Evolutionary conservation across 495 filamentous ascomycete genomes (phyloP).

Genomic region (Glutinoglossum americanum): DNA sequence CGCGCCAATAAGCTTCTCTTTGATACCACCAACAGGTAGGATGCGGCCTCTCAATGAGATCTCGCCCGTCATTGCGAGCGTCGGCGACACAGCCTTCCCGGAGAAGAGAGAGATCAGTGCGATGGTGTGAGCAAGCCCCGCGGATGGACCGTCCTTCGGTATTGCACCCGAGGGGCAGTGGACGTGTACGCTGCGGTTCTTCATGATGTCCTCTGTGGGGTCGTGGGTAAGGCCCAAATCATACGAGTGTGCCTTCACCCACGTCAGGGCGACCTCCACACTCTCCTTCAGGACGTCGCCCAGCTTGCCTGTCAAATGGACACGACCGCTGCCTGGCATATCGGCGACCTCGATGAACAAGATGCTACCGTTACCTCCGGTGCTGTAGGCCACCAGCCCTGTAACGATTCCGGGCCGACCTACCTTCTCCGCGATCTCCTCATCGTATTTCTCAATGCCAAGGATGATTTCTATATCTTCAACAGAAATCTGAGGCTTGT

Average conservation of each 20-base stretch:
- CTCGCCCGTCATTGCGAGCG: slow-evolving; percentile 95
- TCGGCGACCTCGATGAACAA: slow-evolving; percentile 96
- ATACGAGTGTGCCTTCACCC: slow-evolving; percentile 93
- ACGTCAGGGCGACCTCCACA: slow-evolving; percentile 84
- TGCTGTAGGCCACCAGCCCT: slow-evolving; percentile 88
- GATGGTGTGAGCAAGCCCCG: slow-evolving; percentile 83
- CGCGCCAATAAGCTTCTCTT: slow-evolving; percentile 96
- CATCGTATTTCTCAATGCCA: slow-evolving; percentile 83
- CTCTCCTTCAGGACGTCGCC: slow-evolving; percentile 94
- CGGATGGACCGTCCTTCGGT: slow-evolving; percentile 79
- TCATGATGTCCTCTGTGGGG: slow-evolving; percentile 85
- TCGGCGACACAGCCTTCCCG: slow-evolving; percentile 71
- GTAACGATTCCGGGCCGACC: slow-evolving; percentile 87
- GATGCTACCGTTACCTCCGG: slow-evolving; percentile 84
- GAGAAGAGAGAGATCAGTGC: slow-evolving; percentile 82
- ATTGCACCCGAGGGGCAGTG: slow-evolving; percentile 92
- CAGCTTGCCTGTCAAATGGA: slow-evolving; percentile 97
- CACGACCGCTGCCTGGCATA: slow-evolving; percentile 81
- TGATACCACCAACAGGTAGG: slow-evolving; percentile 83
- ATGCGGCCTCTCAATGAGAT: slow-evolving; percentile 75
- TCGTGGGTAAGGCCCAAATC: slow-evolving; percentile 67
- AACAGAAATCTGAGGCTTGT: slow-evolving; percentile 50
- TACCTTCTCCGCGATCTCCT: slow-evolving; percentile 81
- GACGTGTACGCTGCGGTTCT: slow-evolving; percentile 80
- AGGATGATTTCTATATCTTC: slow-evolving; percentile 77